These are phyloP conservation scores for Apiospora hydei DNA, from an alignment of 2,329 filamentous ascomycete genomes.

Conservation along the genomic window DNA sequence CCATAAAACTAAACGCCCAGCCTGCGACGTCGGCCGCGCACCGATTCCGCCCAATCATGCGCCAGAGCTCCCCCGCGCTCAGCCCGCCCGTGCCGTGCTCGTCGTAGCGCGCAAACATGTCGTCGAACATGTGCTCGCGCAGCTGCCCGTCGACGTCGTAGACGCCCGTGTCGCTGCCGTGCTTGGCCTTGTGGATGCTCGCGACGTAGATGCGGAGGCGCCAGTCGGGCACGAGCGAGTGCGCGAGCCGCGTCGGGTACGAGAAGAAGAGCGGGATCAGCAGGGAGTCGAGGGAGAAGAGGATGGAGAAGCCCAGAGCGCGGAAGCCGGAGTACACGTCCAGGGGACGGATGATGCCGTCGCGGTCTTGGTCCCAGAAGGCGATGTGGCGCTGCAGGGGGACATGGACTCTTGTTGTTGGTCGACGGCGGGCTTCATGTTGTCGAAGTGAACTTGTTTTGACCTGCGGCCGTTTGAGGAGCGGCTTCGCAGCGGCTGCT, in stretches of 20 bases:
- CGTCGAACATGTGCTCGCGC: constrained; percentile 26
- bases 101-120: constrained; percentile 30
- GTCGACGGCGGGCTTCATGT: not conserved
- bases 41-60: constrained; percentile 28
- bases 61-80: constrained; percentile 24
- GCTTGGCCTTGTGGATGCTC: constrained; percentile 50
- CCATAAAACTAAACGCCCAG: constrained; percentile 33
- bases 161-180: constrained; percentile 31
- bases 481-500: not conserved
- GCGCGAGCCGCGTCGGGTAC: constrained; percentile 50
- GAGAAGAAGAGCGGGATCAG: constrained; percentile 52
- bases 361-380: constrained; percentile 51
- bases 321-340: constrained; percentile 51
- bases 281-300: constrained; percentile 47
- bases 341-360: constrained; percentile 48
- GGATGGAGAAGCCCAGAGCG: constrained; percentile 47
- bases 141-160: constrained; percentile 31
- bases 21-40: constrained; percentile 32
- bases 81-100: constrained; percentile 24
- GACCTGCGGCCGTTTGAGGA: not conserved
- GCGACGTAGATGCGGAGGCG: constrained; percentile 47
- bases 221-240: constrained; percentile 47
- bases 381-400: constrained; percentile 49
- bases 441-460: not conserved
- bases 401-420: not conserved